Evolutionary conservation across 2,329 filamentous ascomycete genomes (phyloP), one percentile per base, ranked within the genome.

Genomic region (Botrytis elliptica): DNA sequence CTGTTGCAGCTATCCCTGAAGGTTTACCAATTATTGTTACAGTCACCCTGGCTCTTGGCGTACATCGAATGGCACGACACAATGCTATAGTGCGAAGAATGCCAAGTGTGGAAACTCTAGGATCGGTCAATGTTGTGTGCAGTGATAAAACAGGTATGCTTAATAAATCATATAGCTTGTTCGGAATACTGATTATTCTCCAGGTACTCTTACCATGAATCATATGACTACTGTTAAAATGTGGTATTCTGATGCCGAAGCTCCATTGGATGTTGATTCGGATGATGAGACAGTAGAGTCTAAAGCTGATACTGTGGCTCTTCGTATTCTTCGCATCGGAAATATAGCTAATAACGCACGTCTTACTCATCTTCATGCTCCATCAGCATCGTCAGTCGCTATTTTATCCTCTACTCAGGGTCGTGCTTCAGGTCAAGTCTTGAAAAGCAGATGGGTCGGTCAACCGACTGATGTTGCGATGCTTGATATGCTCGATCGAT

Each of bases 61-160:
- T 99, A 14, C 89, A 99, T 80, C 91, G 96, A 74, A 99, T 99
- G 96, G 97, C 96, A 75, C 94, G 91, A 80, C 90, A 95, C 79
- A 93, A 97, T 81, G 96, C 96, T 14, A 99, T 99, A 81, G 95
- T 99, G 75, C 92, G 96, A 77, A 92, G 93, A 80, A 92, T 99
- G 84, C 97, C 97, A 36, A 98, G 96, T 82, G 97, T 99, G 14
- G 96, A 99, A 82, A 99, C 96, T 0, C 85, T 99, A 8, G 97
- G 97, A 14, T 98, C 95, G n/a, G 96, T 99, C 74, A 99, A 98
- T 79, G 95, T 99, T n/a, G 94, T 99, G 10, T 99, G 97, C 85
- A 98, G 94, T 78, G 96, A 99, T 85, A 99, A 99, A 85, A 99
- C 96, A 62, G 94, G 90, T 90, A 83, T 78, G 82, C 75, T 22